phyloP scores from a whole-genome alignment of 2,329 filamentous ascomycete genomes.

The Lithohypha guttulata region DNA sequence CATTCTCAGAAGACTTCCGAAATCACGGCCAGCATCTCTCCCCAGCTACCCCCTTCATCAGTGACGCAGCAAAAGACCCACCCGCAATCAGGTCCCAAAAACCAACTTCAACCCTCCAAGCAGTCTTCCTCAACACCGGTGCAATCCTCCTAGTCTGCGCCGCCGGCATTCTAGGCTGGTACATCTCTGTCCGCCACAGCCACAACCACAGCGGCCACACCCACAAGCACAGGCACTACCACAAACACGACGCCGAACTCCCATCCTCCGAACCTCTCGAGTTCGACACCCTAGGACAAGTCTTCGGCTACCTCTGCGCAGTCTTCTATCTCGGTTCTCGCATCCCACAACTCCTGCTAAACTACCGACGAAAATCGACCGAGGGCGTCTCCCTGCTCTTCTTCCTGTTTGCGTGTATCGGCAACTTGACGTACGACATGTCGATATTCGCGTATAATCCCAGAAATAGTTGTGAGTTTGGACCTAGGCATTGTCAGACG shows the following conservation, averaged over 20 bases:
- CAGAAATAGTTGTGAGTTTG: background rate
- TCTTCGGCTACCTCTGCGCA: conserved; percentile 90
- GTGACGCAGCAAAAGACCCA: conserved; percentile 31
- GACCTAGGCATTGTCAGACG: conserved; percentile 42
- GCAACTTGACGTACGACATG: conserved; percentile 86
- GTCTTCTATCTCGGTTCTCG: conserved; percentile 79
- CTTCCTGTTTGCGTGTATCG: conserved; percentile 91
- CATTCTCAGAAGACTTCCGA: conserved; percentile 15
- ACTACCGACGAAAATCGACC: conserved; percentile 83
- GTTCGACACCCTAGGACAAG: conserved; percentile 70
- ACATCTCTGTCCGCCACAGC: conserved; percentile 42
- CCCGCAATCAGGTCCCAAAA: conserved; percentile 23
- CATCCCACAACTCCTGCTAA: conserved; percentile 80
- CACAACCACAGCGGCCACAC: too few species aligned
- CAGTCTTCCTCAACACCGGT: conserved; percentile 59
- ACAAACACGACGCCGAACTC: conserved; percentile 23
- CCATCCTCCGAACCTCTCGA: conserved; percentile 41
- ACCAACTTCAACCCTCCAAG: conserved; percentile 35
- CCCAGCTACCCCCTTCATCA: conserved; percentile 68
- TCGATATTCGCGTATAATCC: conserved; percentile 87
- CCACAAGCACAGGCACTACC: conserved; percentile 26
- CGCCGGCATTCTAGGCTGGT: conserved; percentile 80
- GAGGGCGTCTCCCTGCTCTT: conserved; percentile 91
- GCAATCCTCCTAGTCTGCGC: conserved; percentile 71
- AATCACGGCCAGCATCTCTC: conserved; percentile 54